Evolutionary conservation across 2,329 filamentous ascomycete species (phyloP).

Genomic region (Exserohilum rostratum): DNA sequence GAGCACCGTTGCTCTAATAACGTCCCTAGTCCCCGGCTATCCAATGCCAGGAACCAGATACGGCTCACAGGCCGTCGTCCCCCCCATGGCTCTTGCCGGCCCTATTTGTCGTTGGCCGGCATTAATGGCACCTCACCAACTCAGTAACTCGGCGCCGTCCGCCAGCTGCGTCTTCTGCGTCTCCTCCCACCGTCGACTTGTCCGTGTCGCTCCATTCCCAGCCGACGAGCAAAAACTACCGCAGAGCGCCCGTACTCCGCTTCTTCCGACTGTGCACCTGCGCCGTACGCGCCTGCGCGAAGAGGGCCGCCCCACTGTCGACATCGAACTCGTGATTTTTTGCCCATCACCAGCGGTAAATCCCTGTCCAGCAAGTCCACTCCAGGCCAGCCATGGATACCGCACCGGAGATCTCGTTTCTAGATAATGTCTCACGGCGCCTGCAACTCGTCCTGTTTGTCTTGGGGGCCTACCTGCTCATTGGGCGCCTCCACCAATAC

Average conservation of each 20-base stretch:
- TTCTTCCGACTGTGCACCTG: not conserved
- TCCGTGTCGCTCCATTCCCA: not conserved
- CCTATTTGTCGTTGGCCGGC: not conserved
- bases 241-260: not conserved
- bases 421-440: conserved; percentile 14
- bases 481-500: conserved; percentile 32
- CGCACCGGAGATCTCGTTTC: conserved; percentile 5
- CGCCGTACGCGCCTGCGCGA: conserved; percentile 3
- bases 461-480: conserved; percentile 20
- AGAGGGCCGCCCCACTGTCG: conserved; percentile 4
- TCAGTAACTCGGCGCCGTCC: not conserved
- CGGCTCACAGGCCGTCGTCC: conserved; percentile 2
- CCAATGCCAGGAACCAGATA: not conserved
- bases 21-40: not conserved
- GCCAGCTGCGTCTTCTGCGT: conserved; percentile 1
- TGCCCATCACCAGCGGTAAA: conserved; percentile 2
- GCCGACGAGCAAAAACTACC: not conserved
- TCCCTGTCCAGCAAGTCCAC: conserved; percentile 4
- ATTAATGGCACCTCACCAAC: not conserved
- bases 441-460: conserved; percentile 22
- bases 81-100: no score
- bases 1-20: not conserved
- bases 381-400: conserved; percentile 16
- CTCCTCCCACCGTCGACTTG: not conserved
- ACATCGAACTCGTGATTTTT: conserved; percentile 4